Base-by-base conservation (phyloP, 1,284 basidiomycete genomes). In the Pisolithus thermaeus region DNA sequence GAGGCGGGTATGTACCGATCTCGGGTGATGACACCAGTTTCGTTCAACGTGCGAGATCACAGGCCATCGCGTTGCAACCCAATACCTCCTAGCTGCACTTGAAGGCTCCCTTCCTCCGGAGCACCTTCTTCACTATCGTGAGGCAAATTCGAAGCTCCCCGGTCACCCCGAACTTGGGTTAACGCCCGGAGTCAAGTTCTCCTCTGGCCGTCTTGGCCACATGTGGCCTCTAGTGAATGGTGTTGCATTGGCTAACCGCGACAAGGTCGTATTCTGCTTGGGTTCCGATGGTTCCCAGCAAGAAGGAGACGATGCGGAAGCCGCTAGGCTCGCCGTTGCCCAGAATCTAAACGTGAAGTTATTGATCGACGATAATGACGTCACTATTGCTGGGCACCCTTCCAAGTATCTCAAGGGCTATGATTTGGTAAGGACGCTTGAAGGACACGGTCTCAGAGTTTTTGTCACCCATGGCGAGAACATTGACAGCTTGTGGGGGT, bases 241-340 rank as follows among this genome's bases (percentile, higher is more conserved):
- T 63, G 75, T 92, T 46, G 83, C 90, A 4, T 68, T 92, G 49
- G 90, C 88, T 37, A 81, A 92, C 71, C 76, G 75, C 36, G 80
- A 82, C 59, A 89, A 90, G 70, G 80, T 78, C 46, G 74, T 91
- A 16, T 90, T 92, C 71, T 80, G 85, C 63, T 77, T 92, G 20
- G 90, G 90, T 6, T 92, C 90, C 0, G 90, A 92, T 63, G 90
- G 90, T 20, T 90, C 89, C 9, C 90, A 92, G 65, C 90, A 92
- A 68, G 90, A 92, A 68, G 90, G 90, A 28, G 86, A 92, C 63
- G 89, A 92, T 58, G 90, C 90, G 3, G 90, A 92, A 66, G 90
- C 90, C 30, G 90, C 90, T 12, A 77, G 90, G 38, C 75, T 92
- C 37, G 90, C 90, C 18, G 90, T 91, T 38, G 89, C 90, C 3